These are phyloP conservation scores for Rutstroemia sp. DNA, from an alignment of 2,329 filamentous ascomycete species.

Conservation along the genomic window DNA sequence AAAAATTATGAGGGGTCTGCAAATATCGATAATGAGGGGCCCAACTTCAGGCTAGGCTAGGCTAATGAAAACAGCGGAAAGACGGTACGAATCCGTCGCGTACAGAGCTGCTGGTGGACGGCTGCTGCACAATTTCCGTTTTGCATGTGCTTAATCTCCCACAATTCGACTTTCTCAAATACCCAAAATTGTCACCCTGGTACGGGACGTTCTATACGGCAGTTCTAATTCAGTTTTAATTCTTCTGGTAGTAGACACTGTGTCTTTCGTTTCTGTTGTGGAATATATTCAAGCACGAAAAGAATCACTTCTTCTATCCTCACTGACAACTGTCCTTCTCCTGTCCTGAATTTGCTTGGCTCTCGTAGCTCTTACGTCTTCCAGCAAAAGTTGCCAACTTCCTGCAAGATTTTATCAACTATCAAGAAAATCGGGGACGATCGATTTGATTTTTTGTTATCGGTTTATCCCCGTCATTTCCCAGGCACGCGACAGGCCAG, in stretches of 20 bases:
- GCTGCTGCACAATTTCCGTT: background rate
- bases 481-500: conserved; percentile 18
- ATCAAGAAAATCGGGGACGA: conserved; percentile 1
- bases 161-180: background rate
- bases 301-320: no score
- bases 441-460: conserved; percentile 3
- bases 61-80: background rate
- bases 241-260: background rate
- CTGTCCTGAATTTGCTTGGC: background rate
- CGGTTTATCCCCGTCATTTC: conserved; percentile 12
- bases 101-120: no score
- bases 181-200: background rate
- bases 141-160: conserved; percentile 2
- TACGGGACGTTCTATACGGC: background rate
- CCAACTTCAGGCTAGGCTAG: background rate
- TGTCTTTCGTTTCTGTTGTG: background rate
- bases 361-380: background rate
- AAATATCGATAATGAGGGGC: conserved; percentile 1
- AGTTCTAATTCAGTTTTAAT: background rate
- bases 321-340: no score
- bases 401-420: background rate
- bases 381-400: background rate
- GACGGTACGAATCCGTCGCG: background rate
- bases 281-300: background rate
- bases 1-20: background rate